Evolutionary conservation across 164 flowering plant species (phyloP).

Genomic region (Platanus orientalis): DNA sequence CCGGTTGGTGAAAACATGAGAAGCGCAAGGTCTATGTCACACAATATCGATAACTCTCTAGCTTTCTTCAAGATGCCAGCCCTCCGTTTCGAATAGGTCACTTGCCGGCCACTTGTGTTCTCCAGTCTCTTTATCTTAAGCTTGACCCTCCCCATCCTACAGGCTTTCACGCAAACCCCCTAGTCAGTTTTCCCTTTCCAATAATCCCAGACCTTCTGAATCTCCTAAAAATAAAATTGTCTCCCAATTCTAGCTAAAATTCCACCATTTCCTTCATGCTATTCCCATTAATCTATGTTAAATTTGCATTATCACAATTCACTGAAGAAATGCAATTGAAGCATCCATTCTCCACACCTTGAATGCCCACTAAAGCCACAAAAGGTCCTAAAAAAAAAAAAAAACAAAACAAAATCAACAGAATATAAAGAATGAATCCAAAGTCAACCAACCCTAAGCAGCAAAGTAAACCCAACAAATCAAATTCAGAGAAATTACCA

Average conservation of each 20-base stretch:
- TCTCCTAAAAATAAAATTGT: background rate
- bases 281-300: background rate
- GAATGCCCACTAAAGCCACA: background rate
- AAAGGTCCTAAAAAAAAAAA: background rate
- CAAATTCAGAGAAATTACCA: too few relatives aligned
- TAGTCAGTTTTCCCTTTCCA: background rate
- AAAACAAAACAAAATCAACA: too few relatives aligned
- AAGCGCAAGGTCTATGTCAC: conserved; percentile 53
- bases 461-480: too few relatives aligned
- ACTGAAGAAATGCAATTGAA: background rate
- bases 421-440: too few relatives aligned
- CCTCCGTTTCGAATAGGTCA: conserved; percentile 55
- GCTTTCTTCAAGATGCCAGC: conserved; percentile 62
- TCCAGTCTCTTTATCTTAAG: conserved; percentile 61
- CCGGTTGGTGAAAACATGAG: conserved; percentile 67
- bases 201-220: background rate
- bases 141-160: conserved; percentile 71
- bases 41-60: conserved; percentile 51
- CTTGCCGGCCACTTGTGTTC: conserved; percentile 50
- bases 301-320: background rate
- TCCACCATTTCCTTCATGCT: background rate
- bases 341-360: background rate
- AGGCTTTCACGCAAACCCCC: conserved; percentile 4
- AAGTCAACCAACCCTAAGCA: background rate
- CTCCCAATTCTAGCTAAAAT: background rate